Conservation (phyloP, 768 basidiomycete species). For the Terana coerulea region DNA sequence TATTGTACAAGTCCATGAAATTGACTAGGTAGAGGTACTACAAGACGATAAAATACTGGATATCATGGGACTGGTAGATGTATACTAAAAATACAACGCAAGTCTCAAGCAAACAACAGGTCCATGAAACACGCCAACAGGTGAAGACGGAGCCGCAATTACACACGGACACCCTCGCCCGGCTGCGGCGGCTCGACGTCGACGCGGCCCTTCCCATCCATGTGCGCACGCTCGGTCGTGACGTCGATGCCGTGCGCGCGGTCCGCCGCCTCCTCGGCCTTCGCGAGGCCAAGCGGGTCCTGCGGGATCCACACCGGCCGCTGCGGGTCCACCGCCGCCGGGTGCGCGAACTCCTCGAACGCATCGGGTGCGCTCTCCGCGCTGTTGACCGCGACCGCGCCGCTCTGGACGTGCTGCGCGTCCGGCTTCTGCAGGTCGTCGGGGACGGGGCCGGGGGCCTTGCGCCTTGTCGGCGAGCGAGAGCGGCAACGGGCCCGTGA, state of each 20-base stretch:
- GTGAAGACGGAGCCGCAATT: too few relatives aligned
- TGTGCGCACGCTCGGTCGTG: constrained; percentile 41
- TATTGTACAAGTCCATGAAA: too few relatives aligned
- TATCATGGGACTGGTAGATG: too few relatives aligned
- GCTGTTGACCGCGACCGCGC: constrained; percentile 25
- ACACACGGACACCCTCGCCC: constrained; percentile 17
- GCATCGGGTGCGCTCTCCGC: constrained; percentile 27
- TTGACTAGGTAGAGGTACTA: too few relatives aligned
- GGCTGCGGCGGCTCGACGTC: constrained; percentile 41
- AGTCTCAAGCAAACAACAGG: too few relatives aligned
- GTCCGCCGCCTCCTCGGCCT: constrained; percentile 56
- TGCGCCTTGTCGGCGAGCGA: constrained; percentile 62
- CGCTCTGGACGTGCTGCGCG: constrained; percentile 11
- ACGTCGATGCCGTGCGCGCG: constrained; percentile 44
- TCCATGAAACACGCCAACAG: too few relatives aligned
- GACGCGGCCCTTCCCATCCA: constrained; percentile 57
- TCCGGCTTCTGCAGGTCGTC: constrained; percentile 15
- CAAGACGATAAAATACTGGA: too few relatives aligned
- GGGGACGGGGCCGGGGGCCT: constrained; percentile 6
- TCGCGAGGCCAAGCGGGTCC: constrained; percentile 58
- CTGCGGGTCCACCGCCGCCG: constrained; percentile 67
- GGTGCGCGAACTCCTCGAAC: constrained; percentile 76
- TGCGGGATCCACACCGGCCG: constrained; percentile 77
- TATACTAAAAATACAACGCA: too few relatives aligned
- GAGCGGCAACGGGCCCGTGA: constrained; percentile 71